Base-by-base conservation (phyloP, 2,329 filamentous ascomycete genomes). In the Hypocrella siamensis region DNA sequence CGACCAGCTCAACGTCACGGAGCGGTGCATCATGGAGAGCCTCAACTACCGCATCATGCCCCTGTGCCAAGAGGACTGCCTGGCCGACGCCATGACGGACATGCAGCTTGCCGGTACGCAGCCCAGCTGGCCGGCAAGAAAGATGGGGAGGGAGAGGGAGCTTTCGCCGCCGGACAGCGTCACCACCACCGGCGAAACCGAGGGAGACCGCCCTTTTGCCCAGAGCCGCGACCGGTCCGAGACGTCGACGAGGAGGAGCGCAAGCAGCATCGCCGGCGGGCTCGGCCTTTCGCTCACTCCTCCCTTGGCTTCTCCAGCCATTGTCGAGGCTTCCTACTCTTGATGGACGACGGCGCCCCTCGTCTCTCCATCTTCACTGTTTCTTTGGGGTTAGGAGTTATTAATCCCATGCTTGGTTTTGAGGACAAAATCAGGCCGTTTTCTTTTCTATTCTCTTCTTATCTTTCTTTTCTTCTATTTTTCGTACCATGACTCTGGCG, bases 21-120 rank as follows among this genome's bases (percentile, higher is more conserved):
- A 79, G 51, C 59, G 68, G 29, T 68, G 63, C 49, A 65, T 79
- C 42, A 68, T 78, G 60, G 69, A 75, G 54, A 71, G 65, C 47
- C 57, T 79, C 29, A 60, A 63, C 39, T 79, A 75, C 51, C 63
- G 71, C 34, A 67, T 79, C 45, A 51, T 77, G 49, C 70, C 70
- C 6, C 56, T 79, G 8, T 72, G 63, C 49, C 58, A 70, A 30
- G 60, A 64, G 3, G 60, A 61, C 22, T 61, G 70, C 38, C 63
- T 79, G 38, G 57, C 61, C 24, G 67, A 73, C 38, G 72, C 72
- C 9, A 57, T 73, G 47, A 62, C 65, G 34, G 72, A 77, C 44
- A 79, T 79, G 69, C 64, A 70, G 46, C 63, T 73, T 29, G 73
- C 72, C 6, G 69, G 42, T 6, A 46, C 45, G 14, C 47, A 56